phyloP scores from a whole-genome alignment of 2,329 filamentous ascomycete species.

The Aspergillus transmontanensis region DNA sequence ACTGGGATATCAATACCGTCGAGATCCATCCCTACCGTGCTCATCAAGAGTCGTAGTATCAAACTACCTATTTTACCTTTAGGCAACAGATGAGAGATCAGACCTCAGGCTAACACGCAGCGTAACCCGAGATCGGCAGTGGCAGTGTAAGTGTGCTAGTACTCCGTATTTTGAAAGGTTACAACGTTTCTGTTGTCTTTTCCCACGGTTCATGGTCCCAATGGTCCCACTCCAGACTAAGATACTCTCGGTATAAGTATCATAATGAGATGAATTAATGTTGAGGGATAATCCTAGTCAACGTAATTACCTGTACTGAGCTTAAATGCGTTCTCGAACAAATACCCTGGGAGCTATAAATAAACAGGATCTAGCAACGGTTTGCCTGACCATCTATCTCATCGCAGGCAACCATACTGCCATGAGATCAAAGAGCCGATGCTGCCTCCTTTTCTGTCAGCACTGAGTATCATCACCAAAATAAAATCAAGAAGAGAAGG shows the following conservation, averaged over 20 bases:
- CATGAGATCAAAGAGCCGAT: background rate
- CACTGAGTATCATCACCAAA: background rate
- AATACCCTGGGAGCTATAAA: background rate
- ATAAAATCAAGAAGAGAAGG: background rate
- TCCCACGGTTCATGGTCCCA: conserved; percentile 14
- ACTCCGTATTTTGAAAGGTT: conserved; percentile 9
- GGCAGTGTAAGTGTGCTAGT: conserved; percentile 22
- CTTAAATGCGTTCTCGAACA: background rate
- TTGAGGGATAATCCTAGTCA: background rate
- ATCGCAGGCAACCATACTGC: conserved; percentile 1
- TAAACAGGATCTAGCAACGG: conserved; percentile 4
- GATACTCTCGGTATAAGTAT: background rate
- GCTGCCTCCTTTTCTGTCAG: background rate
- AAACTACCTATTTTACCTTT: background rate
- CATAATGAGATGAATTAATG: background rate
- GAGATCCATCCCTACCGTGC: background rate
- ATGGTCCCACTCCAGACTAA: background rate
- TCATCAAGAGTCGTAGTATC: background rate
- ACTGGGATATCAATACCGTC: background rate
- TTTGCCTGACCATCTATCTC: conserved; percentile 10
- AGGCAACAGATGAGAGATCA: conserved; percentile 17
- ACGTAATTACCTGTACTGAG: background rate
- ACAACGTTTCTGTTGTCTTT: conserved; percentile 11
- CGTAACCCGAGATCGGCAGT: conserved; percentile 33
- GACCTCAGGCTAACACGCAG: conserved; percentile 22